Evolutionary conservation across 164 flowering plant genomes (phyloP), one percentile per base, ranked within the genome.

Genomic region (Stephania yunnanensis): DNA sequence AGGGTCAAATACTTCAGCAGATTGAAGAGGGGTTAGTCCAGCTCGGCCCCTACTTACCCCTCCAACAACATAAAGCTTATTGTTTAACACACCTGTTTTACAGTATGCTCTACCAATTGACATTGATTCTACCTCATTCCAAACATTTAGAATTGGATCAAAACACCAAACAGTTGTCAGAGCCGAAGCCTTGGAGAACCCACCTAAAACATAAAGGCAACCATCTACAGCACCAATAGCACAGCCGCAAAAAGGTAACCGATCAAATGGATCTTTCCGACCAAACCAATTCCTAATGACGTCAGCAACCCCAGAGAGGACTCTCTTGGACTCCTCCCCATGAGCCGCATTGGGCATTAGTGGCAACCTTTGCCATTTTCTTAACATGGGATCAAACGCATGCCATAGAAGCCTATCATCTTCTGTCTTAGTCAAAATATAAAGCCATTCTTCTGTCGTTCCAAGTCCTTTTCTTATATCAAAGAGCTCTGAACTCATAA

Each of bases 1-100:
- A 1, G 98, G 98, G 76, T 94, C 96, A 81, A 83, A 91, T 11
- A 88, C 93, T 82, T 94, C 97, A 20, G 95, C 98, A 70, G 96
- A 91, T 45, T 90, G 96, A 74, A 94, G 89, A 74, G 98, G 98
- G 48, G 81, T 78, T 67, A 91, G 80, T 50, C 97, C 97, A 64
- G 87, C 96, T 69, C 81, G 89, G 20, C 85, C 87, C 80, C 82
- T 82, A 73, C 83, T 89, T 48, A 94, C 96, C 50, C 97, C 98
- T 77, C 98, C 98, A 76, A 94, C 85, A 68, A 81, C 83, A 69
- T 81, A 83, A 50, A 83, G 80, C 73, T 83, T 83, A 70, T 79
- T 73, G 75, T 83, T 81, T 53, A 83, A 77, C 29, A 81, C 58
- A 46, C 82, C 77, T 5, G 82, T 83, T 77, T 81, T 84, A 72